Base-by-base conservation (phyloP, 2,329 filamentous ascomycete genomes). In the Monilinia vaccinii-corymbosi region DNA sequence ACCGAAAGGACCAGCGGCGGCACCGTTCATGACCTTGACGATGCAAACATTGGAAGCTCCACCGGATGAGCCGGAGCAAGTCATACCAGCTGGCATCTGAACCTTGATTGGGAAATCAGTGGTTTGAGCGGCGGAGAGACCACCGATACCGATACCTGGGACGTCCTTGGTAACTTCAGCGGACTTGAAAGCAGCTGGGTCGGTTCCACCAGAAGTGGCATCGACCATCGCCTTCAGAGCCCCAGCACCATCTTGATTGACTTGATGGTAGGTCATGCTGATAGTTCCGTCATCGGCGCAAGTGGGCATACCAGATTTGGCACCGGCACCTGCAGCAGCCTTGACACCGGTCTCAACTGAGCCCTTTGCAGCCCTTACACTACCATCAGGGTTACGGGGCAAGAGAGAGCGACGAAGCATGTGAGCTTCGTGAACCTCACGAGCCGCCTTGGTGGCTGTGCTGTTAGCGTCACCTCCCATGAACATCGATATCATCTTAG, bases 371-470 rank as follows among this genome's bases (percentile, higher is more conserved):
- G 77, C 80, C 75, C 81, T 79, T 52, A 73, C 73, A 47, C 79
- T 79, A 56, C 69, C 72, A 56, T 70, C 69, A 46, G 66, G 71
- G 67, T 52, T 71, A 71, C 63, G 66, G 49, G 61, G 57, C 56
- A 66, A 62, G 66, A 71, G 63, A 46, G 67, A 60, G 36, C 74
- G 73, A 56, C 74, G 63, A 76, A 70, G 60, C 74, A 71, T 77
- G 64, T 92, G 86, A 66, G 79, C 81, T 68, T 90, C 80, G 70
- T 94, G 86, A 13, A 97, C 84, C 57, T 86, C 78, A 32, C 93
- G 82, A n/a, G 90, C 85, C 36, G 77, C 76, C n/a, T 74, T 70
- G n/a, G 77, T 76, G 11, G 70, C 71, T 36, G 74, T 71, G 34
- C 69, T 68, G 3, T 72, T 73, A 14, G 73, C 72, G 25, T 73